Evolutionary conservation across 305 asterid species (phyloP).

Genomic region (Caryopteris hybrid): DNA sequence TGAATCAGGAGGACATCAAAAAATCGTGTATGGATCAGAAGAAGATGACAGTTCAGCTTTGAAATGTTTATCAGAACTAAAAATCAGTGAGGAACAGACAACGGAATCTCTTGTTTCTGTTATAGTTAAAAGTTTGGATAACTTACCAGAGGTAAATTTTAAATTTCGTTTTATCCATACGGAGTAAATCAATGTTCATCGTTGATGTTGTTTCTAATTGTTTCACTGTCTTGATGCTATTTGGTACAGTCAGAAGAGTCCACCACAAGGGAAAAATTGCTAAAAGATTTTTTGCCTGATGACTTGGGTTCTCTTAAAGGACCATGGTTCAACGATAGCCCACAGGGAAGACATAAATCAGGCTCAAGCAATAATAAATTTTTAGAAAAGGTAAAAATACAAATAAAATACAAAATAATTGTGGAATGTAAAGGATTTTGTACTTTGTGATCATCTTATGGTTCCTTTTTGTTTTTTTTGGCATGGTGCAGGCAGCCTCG

Average conservation of each 20-base stretch:
- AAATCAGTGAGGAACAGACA: constrained; percentile 54
- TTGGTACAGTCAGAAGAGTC: constrained; percentile 54
- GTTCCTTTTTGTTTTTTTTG: no score
- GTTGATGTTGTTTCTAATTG: background rate
- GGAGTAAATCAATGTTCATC: background rate
- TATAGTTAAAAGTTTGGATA: constrained; percentile 57
- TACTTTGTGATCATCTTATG: constrained; percentile 9
- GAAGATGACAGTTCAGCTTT: constrained; percentile 72
- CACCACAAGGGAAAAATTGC: constrained; percentile 52
- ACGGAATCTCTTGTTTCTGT: constrained; percentile 62
- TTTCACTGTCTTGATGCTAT: background rate
- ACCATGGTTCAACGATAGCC: constrained; percentile 39
- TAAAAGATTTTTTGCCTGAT: constrained; percentile 67
- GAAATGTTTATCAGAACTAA: constrained; percentile 61
- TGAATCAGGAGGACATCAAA: constrained; percentile 33
- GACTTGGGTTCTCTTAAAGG: constrained; percentile 56
- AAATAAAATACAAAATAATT: background rate
- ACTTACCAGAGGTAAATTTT: constrained; percentile 47
- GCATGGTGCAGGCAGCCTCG: constrained; percentile 38
- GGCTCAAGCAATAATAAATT: constrained; percentile 32
- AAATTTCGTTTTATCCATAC: background rate
- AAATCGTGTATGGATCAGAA: constrained; percentile 57
- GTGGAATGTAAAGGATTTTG: background rate
- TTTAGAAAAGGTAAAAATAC: constrained; percentile 37
- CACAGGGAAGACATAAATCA: constrained; percentile 26